These are phyloP conservation scores for Trametes cubensis DNA, from an alignment of 768 basidiomycete species.

Conservation along the genomic window DNA sequence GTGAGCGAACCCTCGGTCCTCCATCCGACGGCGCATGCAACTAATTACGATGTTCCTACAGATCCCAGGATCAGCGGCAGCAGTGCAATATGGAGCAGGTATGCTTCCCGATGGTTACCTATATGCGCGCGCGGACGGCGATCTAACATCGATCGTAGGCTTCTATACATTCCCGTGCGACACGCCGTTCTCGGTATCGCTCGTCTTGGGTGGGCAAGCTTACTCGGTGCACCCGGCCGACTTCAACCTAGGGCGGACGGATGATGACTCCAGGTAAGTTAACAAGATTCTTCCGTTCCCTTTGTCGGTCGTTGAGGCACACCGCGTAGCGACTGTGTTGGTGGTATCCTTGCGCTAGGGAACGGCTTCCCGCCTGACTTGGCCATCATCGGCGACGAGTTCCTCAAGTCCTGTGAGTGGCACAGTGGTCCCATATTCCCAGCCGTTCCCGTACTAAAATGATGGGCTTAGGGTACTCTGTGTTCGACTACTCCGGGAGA, in stretches of 20 bases:
- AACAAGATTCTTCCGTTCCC: not conserved
- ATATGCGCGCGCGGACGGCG: not conserved
- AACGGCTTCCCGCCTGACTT: conserved; percentile 52
- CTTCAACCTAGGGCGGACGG: conserved; percentile 55
- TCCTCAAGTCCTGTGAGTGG: conserved; percentile 66
- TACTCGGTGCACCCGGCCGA: conserved; percentile 50
- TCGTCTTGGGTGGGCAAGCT: conserved; percentile 47
- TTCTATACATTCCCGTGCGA: conserved; percentile 62
- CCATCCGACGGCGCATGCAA: not conserved
- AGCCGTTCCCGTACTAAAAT: conserved; percentile 7
- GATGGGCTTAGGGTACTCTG: conserved; percentile 52
- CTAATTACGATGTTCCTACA: conserved; percentile 25
- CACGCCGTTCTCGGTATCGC: conserved; percentile 37
- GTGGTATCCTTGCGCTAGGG: conserved; percentile 52
- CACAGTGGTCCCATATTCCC: conserved; percentile 27
- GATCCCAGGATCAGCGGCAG: conserved; percentile 53
- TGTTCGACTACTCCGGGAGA: conserved; percentile 61
- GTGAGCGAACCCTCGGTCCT: conserved; percentile 32
- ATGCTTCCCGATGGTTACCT: not conserved
- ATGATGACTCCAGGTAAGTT: conserved; percentile 37
- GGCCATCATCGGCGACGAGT: conserved; percentile 64
- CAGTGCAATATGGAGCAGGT: conserved; percentile 48
- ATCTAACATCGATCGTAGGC: conserved; percentile 32
- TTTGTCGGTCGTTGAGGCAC: conserved; percentile 2
- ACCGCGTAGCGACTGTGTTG: conserved; percentile 54